Conservation (phyloP, 352 stramenopile genomes). For the Globisporangium solare region DNA sequence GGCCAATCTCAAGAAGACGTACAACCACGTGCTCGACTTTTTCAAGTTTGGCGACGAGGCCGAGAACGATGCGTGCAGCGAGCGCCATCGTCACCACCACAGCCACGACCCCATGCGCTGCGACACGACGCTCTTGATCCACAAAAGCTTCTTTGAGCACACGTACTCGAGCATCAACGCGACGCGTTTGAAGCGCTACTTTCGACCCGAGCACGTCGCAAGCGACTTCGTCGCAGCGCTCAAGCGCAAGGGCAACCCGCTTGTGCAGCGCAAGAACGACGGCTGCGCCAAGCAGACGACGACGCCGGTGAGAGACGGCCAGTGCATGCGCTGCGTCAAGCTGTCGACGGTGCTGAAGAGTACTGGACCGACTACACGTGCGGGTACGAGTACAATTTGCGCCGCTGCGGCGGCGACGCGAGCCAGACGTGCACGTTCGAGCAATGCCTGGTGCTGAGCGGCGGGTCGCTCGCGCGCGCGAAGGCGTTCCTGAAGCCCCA, state of each 20-base stretch:
- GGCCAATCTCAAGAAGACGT: slow-evolving; percentile 24
- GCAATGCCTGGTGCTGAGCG: slow-evolving; percentile 52
- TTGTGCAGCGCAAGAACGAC: slow-evolving; percentile 12
- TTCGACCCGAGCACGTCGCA: slow-evolving; percentile 17
- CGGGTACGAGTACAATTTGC: slow-evolving; percentile 43
- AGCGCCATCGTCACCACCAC: not conserved
- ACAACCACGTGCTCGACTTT: slow-evolving; percentile 23
- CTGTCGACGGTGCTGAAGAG: slow-evolving; percentile 46
- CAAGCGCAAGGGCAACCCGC: slow-evolving; percentile 28
- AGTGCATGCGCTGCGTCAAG: slow-evolving; percentile 50
- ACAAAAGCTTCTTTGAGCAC: slow-evolving; percentile 38
- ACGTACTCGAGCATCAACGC: slow-evolving; percentile 14
- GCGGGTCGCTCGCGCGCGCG: slow-evolving; percentile 34
- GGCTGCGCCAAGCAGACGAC: slow-evolving; percentile 19
- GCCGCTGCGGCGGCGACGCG: slow-evolving; percentile 32
- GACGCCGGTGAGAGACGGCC: slow-evolving; percentile 16
- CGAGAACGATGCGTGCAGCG: slow-evolving; percentile 51
- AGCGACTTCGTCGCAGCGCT: slow-evolving; percentile 18
- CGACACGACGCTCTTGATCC: slow-evolving; percentile 27
- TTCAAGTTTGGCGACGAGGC: slow-evolving; percentile 38
- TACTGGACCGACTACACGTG: slow-evolving; percentile 66
- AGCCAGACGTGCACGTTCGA: slow-evolving; percentile 30
- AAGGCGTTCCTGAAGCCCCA: slow-evolving; percentile 20
- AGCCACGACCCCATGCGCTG: slow-evolving; percentile 25
- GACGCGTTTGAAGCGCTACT: slow-evolving; percentile 21